Percentiles rank a stretch among this genome's conserved stretches.
These are phyloP conservation scores for Oidium heveae DNA, from an alignment of 2,329 filamentous ascomycete genomes.

Conservation along the genomic window DNA sequence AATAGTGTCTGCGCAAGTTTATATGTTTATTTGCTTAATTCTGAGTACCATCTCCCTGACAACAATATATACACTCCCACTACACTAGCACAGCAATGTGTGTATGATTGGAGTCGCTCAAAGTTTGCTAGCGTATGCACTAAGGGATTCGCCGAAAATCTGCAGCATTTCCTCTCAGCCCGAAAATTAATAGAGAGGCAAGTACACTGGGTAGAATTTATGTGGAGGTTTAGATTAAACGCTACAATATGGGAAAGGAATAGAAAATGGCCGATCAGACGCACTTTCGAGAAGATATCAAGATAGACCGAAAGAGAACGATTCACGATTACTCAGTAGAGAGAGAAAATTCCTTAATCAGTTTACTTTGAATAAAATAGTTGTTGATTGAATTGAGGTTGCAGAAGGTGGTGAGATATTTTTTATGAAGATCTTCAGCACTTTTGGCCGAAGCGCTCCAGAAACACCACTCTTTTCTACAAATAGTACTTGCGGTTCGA, in stretches of 20 bases:
- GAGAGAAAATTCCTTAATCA: neutral
- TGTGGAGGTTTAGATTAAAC: neutral
- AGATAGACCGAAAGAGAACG: neutral
- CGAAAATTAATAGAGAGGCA: neutral
- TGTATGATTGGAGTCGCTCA: no score
- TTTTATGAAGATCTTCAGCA: neutral
- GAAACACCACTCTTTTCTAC: neutral
- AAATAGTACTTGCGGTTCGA: neutral
- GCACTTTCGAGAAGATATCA: neutral
- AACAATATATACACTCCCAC: no score
- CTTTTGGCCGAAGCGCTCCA: neutral
- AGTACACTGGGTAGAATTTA: neutral
- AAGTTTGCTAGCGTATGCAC: no score
- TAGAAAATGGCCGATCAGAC: neutral
- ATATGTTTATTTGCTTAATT: no score
- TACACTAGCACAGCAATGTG: no score
- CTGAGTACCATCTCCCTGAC: no score
- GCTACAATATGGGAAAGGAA: neutral
- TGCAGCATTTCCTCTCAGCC: no score
- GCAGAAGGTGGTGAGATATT: neutral
- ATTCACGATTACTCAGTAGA: neutral
- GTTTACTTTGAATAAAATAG: neutral
- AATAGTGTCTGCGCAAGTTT: no score
- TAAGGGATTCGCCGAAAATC: no score
- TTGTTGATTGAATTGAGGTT: neutral